Evolutionary conservation across 306 rosid species (phyloP).

Genomic region (Gillenia trifoliata): DNA sequence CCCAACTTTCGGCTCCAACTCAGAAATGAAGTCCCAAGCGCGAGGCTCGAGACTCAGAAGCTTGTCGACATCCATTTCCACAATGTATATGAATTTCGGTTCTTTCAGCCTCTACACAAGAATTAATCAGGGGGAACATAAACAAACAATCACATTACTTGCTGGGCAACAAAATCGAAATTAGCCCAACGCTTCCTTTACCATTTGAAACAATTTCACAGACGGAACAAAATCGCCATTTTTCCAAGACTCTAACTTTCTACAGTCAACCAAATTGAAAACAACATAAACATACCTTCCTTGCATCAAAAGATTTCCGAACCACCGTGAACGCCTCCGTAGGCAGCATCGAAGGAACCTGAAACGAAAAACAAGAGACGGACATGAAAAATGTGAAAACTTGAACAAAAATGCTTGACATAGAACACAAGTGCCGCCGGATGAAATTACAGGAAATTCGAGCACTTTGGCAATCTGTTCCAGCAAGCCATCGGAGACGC

Average conservation of each 20-base stretch:
- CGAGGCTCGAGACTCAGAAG: constrained; percentile 72
- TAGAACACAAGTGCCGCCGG: background rate
- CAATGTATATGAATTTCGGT: constrained; percentile 86
- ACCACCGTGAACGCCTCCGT: constrained; percentile 66
- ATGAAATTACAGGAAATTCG: constrained; percentile 58
- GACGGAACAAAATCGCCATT: background rate
- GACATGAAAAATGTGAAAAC: background rate
- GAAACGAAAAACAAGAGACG: constrained; percentile 23
- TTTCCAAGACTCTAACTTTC: background rate
- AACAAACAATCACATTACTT: constrained; percentile 25
- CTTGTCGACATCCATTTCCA: constrained; percentile 81
- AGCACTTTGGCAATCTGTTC: constrained; percentile 66
- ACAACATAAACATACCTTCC: constrained; percentile 54
- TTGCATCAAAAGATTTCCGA: constrained; percentile 96
- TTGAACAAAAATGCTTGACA: background rate
- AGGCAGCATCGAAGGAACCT: constrained; percentile 91
- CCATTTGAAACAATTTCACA: background rate
- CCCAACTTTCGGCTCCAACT: constrained; percentile 78
- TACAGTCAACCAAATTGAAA: background rate
- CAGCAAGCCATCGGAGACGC: constrained; percentile 64
- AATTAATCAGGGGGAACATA: background rate
- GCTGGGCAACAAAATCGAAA: background rate
- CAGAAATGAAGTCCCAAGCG: constrained; percentile 78
- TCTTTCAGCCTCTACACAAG: constrained; percentile 59
- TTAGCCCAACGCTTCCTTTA: background rate